A percentile compares a stretch with the other conserved stretches of the same genome.
phyloP scores from a whole-genome alignment of 2,329 filamentous ascomycete species.

The Botrytis paeoniae region DNA sequence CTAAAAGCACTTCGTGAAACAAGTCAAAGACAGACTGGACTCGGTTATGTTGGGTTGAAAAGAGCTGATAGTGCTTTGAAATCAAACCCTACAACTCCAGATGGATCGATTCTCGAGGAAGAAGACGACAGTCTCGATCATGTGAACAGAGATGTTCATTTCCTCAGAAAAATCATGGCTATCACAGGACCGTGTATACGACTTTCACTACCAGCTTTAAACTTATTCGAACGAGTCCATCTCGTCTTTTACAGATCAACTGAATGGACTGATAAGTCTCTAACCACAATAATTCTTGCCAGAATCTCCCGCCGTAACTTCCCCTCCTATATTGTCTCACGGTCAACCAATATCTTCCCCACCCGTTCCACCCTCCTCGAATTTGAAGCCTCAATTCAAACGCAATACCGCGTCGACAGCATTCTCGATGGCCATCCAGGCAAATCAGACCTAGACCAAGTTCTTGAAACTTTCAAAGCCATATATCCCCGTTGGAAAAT shows the following conservation, averaged over 20 bases:
- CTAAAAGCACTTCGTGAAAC: conserved; percentile 69
- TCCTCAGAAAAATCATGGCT: conserved; percentile 71
- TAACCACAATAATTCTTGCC: conserved; percentile 91
- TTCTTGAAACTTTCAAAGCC: conserved; percentile 69
- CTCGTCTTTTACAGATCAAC: conserved; percentile 94
- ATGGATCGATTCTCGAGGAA: conserved; percentile 38
- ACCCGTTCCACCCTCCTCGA: conserved; percentile 75
- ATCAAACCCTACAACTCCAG: conserved; percentile 10
- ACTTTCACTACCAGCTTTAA: conserved; percentile 68
- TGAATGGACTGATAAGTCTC: conserved; percentile 94
- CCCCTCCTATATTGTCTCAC: conserved; percentile 83
- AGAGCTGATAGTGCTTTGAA: conserved; percentile 42
- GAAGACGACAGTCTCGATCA: conserved; percentile 49
- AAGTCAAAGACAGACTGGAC: conserved; percentile 70
- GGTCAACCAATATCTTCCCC: conserved; percentile 83
- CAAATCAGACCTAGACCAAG: conserved; percentile 60
- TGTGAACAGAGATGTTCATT: conserved; percentile 68
- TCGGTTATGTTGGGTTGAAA: conserved; percentile 67
- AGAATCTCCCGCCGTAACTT: conserved; percentile 87
- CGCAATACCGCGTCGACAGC: conserved; percentile 77
- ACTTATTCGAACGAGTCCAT: conserved; percentile 90
- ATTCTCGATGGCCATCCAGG: conserved; percentile 74
- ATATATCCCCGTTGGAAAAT: conserved; percentile 78
- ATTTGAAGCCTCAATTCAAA: conserved; percentile 81
- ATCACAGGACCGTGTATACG: conserved; percentile 82